A percentile compares a stretch with the other conserved stretches of the same genome.
These are phyloP conservation scores for Ogataea paraovalis DNA, from an alignment of 805 yeast species.

Conservation along the genomic window DNA sequence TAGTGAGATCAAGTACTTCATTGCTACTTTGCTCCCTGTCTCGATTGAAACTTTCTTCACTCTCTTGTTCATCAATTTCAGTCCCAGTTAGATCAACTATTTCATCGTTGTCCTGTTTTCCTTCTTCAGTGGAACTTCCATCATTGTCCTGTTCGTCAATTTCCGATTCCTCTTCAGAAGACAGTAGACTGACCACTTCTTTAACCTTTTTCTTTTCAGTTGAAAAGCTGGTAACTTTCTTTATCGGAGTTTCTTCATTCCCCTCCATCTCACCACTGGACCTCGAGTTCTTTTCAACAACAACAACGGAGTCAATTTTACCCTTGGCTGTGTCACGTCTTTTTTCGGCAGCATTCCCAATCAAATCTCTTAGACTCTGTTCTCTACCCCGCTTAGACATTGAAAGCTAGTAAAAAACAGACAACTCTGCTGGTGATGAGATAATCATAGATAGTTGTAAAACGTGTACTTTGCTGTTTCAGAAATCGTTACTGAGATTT, in stretches of 20 bases:
- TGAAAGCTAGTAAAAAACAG: too few relatives aligned
- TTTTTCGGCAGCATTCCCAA: conserved; percentile 19
- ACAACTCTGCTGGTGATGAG: too few relatives aligned
- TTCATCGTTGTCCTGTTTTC: background rate
- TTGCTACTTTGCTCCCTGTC: background rate
- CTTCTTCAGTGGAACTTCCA: too few relatives aligned
- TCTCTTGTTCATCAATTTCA: background rate
- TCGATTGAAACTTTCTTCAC: background rate
- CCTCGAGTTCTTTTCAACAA: too few relatives aligned
- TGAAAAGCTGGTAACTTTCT: too few relatives aligned
- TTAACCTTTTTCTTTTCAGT: background rate
- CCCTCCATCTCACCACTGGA: too few relatives aligned
- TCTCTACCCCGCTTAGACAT: conserved; percentile 7
- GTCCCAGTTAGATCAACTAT: background rate
- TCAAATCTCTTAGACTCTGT: background rate
- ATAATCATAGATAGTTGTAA: too few relatives aligned
- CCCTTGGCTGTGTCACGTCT: conserved; percentile 3
- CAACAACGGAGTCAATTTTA: too few relatives aligned
- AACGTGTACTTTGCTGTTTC: too few relatives aligned
- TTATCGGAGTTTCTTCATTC: too few relatives aligned
- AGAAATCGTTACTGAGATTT: too few relatives aligned
- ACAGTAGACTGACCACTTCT: background rate
- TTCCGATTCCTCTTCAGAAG: conserved; percentile 1
- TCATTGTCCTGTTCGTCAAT: too few relatives aligned
- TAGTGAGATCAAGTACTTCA: background rate